These are phyloP conservation scores for Phytophthora foliorum DNA, from an alignment of 352 stramenopile species.

Conservation along the genomic window DNA sequence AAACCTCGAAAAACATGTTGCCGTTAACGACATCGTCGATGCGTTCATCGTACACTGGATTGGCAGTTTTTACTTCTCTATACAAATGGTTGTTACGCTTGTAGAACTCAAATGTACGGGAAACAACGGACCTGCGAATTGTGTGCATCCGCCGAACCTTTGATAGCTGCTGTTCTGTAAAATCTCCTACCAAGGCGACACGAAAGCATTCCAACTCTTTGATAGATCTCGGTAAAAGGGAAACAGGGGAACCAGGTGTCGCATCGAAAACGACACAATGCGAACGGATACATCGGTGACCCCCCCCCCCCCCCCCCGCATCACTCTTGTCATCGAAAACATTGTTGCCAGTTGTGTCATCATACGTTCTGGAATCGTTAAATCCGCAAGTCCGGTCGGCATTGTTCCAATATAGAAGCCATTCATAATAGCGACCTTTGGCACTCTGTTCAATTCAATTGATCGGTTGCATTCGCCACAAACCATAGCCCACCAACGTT, in stretches of 20 bases:
- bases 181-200: background rate
- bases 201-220: background rate
- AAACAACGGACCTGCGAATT: background rate
- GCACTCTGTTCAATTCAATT: background rate
- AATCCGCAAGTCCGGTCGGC: background rate
- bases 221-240: background rate
- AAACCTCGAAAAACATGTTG: background rate
- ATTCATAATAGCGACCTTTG: conserved; percentile 4
- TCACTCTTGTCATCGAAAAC: conserved; percentile 4
- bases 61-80: background rate
- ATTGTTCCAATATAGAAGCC: background rate
- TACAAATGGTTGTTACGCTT: background rate
- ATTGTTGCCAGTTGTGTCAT: conserved; percentile 13
- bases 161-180: background rate
- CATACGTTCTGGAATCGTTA: conserved; percentile 7
- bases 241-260: conserved; percentile 3
- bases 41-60: background rate
- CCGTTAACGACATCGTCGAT: background rate
- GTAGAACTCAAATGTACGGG: background rate
- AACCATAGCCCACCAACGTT: conserved; percentile 1
- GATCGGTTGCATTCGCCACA: background rate
- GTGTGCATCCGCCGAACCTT: conserved; percentile 4
- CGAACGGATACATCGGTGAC: conserved; percentile 10
- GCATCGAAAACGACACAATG: conserved; percentile 13
- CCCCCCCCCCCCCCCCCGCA: conserved; percentile 1